These are phyloP conservation scores for Vicia sativa DNA, from an alignment of 306 rosid genomes.

Conservation along the genomic window DNA sequence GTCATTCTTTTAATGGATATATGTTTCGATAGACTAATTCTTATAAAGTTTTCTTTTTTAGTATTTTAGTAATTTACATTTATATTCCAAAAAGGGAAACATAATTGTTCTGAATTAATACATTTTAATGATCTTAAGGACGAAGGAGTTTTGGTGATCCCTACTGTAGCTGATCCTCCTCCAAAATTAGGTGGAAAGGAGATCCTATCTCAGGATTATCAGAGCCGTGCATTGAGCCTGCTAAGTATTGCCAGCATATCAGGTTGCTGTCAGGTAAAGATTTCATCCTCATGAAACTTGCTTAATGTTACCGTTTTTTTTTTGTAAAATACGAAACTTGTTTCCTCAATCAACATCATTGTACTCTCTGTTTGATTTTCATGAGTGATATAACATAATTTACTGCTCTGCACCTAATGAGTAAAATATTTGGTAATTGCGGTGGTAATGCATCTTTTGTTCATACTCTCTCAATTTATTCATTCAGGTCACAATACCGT, in stretches of 20 bases:
- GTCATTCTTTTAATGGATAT: neutral
- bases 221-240: conserved; percentile 63
- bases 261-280: conserved; percentile 91
- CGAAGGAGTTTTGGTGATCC: conserved; percentile 92
- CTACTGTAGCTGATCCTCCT: conserved; percentile 88
- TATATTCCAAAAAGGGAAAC: conserved; percentile 7
- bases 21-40: neutral
- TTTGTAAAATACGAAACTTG: neutral
- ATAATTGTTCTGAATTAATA: conserved; percentile 17
- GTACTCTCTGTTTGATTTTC: neutral
- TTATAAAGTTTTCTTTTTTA: neutral
- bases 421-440: conserved; percentile 1
- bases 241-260: conserved; percentile 92
- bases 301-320: neutral
- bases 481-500: conserved; percentile 83
- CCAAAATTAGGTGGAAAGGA: conserved; percentile 91
- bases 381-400: neutral
- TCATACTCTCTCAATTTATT: conserved; percentile 27
- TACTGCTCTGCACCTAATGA: neutral
- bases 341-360: conserved; percentile 11
- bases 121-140: conserved; percentile 54
- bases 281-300: conserved; percentile 26
- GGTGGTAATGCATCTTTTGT: conserved; percentile 29
- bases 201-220: conserved; percentile 69
- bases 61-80: neutral